Base-by-base conservation (phyloP, 2,329 filamentous ascomycete species). In the Furcasterigmium furcatum region DNA sequence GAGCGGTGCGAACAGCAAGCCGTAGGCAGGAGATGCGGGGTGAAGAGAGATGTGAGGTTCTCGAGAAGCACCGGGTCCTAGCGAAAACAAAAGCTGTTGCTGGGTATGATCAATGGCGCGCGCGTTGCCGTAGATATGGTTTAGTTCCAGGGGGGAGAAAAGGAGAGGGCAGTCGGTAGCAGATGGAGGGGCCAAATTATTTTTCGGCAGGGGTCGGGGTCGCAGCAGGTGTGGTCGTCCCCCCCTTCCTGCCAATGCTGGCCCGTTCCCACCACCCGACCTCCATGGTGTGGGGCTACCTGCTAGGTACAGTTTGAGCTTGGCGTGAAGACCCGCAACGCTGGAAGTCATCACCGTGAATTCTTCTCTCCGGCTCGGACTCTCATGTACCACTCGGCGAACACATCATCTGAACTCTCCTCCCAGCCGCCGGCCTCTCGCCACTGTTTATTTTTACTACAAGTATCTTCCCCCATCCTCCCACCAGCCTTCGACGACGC, bases 151-250 rank as follows among this genome's bases (percentile, higher is more conserved):
- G 22, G 42, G 22, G 25, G 16, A 39, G 44, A 44, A 50, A 50
- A 50, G 48, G 48, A 45, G 46, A 32, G 30, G 46, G 45, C 16
- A 25, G 18, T n/a, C n/a, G 21, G 40, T 9, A 42, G 30, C 40
- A 19, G 58, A 62, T 59, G 56, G 63, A 67, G 66, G 65, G 66
- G 65, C 63, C 59, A 63, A 63, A 63, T 66, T 66, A 65, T 64
- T 61, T 57, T 59, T 46, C 46, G 39, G 52, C 45, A 50, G 40
- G 40, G 40, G 40, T 34, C 40, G n/a, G 22, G 14, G 12, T 24
- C 21, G 22, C n/a, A 9, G 21, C 38, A 24, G 36, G 36, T 19
- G 20, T 27, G 7, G 24, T 12, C 24, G n/a, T 27, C 12, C 24
- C 24, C 12, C 12, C 24, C 24, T 27, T 12, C 24, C 24, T 27